Base-by-base conservation (phyloP, 768 basidiomycete genomes). In the Russula sp. region DNA sequence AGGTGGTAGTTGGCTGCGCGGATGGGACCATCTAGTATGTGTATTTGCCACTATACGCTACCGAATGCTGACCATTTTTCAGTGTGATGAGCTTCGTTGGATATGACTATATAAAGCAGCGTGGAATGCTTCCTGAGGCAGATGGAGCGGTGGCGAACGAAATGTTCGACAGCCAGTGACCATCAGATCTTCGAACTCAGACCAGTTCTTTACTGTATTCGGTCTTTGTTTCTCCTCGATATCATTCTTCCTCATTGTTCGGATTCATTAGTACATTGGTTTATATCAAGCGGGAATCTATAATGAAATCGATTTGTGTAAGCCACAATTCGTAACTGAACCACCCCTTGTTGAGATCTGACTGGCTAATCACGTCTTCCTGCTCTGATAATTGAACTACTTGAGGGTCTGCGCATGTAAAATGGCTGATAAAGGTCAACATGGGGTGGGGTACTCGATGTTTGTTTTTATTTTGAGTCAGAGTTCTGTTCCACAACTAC, bases 11-110 rank as follows among this genome's bases (percentile, higher is more conserved):
- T 32, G 92, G 92, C 0, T 94, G 92, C 78, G 90, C 90, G 30
- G 92, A 94, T 74, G 92, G 92, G 16, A 92, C 90, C 3, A 94
- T 94, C 69, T 94, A 94, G 91, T 94, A 67, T 77, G 90, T 79
- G 16, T 4, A 48, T 10, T 34, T 24, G 57, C 34, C 36, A 10
- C 24, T 46, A 58, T 20, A 36, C 36, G 46, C 60, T 42, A 28
- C 61, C 73, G 69, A 73, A 61, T 40, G 49, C 38, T 53, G 8
- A 28, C 66, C 50, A 10, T 32, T 36, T 49, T 42, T 18, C 46
- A 84, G 83, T 69, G 81, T 86, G 40, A 83, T 86, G 84, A 83
- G 78, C 66, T 84, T 86, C 65, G 81, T 85, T 62, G 84, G 84
- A 16, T 80, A 85, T 68, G 79, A 77, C 58, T 85, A 85, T 69